Evolutionary conservation across 2,329 filamentous ascomycete species (phyloP).

Genomic region (Pseudonectria foliicola): DNA sequence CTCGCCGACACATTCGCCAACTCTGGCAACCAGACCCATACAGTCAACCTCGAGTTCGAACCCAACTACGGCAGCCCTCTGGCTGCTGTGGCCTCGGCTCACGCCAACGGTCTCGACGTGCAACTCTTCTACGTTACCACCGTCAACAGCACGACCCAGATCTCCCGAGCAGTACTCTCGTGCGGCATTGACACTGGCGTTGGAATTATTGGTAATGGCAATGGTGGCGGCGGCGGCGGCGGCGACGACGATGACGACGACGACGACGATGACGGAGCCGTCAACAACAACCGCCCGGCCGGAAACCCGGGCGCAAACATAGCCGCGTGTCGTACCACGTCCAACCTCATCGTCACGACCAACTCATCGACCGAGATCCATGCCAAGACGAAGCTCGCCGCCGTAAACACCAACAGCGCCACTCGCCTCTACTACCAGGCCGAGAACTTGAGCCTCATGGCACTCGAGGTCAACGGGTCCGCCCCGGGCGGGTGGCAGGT

Average conservation of each 20-base stretch:
- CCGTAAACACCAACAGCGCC: constrained; percentile 7
- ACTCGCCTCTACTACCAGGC: constrained; percentile 13
- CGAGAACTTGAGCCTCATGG: constrained; percentile 7
- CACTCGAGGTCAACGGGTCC: constrained; percentile 4
- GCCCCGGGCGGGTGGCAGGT: constrained; percentile 4
- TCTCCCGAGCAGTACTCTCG: constrained; percentile 9
- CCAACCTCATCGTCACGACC: constrained; percentile 13
- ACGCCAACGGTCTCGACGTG: constrained; percentile 3
- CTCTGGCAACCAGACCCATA: constrained; percentile 3
- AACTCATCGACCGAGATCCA: constrained; percentile 8
- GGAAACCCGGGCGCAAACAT: neutral
- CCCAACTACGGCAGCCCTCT: constrained; percentile 14
- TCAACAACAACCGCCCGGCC: neutral
- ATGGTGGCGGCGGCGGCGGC: constrained; percentile 3
- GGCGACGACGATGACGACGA: constrained; percentile 1
- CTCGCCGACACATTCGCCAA: constrained; percentile 5
- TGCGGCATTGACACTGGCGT: constrained; percentile 6
- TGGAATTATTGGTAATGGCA: neutral
- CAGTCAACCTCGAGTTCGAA: constrained; percentile 10
- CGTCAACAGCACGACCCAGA: constrained; percentile 5
- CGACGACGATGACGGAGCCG: constrained; percentile 2
- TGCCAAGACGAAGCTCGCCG: constrained; percentile 10
- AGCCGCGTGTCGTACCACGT: constrained; percentile 6
- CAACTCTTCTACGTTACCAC: constrained; percentile 13
- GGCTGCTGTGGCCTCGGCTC: constrained; percentile 7